Percentiles rank a stretch among this genome's conserved stretches.
phyloP scores from a whole-genome alignment of 345 rosid genomes.

The Dimocarpus longan region DNA sequence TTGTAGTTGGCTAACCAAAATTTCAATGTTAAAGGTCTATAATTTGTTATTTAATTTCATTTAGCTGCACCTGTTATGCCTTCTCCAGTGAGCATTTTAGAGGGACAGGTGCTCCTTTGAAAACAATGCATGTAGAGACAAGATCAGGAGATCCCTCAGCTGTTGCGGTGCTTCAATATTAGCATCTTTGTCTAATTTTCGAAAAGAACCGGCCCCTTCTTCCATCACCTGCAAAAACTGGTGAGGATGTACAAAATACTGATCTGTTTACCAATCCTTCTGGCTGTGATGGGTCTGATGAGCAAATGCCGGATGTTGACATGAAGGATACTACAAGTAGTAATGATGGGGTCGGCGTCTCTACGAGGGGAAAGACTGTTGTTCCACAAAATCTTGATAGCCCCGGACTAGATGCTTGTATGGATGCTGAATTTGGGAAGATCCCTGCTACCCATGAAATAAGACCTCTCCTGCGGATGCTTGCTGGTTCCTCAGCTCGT shows the following conservation, averaged over 20 bases:
- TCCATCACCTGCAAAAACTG: conserved; percentile 60
- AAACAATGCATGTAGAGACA: conserved; percentile 77
- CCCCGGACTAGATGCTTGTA: conserved; percentile 54
- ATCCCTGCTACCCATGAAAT: conserved; percentile 57
- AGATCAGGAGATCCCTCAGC: conserved; percentile 85
- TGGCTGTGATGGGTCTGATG: conserved; percentile 42
- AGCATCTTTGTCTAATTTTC: conserved; percentile 76
- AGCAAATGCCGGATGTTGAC: conserved; percentile 59
- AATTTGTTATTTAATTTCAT: too few species aligned
- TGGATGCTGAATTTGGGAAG: conserved; percentile 57
- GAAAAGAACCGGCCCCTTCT: conserved; percentile 58
- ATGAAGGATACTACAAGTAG: conserved; percentile 66
- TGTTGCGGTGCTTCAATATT: conserved; percentile 90
- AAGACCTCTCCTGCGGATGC: conserved; percentile 67
- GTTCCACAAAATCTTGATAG: conserved; percentile 51
- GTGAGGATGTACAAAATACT: conserved; percentile 52
- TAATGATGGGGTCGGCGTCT: conserved; percentile 52
- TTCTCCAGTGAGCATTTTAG: conserved; percentile 71
- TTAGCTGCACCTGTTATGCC: conserved; percentile 60
- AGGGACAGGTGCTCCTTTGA: conserved; percentile 66
- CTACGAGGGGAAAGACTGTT: conserved; percentile 59
- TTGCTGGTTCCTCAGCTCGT: conserved; percentile 58
- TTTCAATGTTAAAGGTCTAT: too few species aligned
- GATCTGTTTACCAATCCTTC: conserved; percentile 59
- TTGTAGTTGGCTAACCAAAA: too few species aligned